Percentiles rank a stretch among this genome's conserved stretches.
These are phyloP conservation scores for Rickenella mellea DNA, from an alignment of 768 basidiomycete genomes.

Conservation along the genomic window DNA sequence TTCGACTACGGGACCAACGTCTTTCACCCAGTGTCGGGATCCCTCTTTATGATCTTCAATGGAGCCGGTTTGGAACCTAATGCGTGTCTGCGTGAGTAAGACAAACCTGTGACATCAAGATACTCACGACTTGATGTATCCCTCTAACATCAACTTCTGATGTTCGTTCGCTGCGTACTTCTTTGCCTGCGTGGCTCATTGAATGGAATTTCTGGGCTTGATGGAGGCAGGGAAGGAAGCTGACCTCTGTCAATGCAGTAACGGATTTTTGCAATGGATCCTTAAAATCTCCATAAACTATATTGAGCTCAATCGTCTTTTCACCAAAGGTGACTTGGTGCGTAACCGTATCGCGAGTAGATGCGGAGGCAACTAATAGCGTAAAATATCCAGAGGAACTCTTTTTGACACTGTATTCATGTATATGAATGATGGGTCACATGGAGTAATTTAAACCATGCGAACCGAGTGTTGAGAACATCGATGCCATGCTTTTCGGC, in stretches of 20 bases:
- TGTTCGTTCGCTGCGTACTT: slow-evolving; percentile 66
- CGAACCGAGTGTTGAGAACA: slow-evolving; percentile 73
- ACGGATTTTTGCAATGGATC: slow-evolving; percentile 43
- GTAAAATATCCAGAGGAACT: slow-evolving; percentile 51
- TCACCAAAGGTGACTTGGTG: slow-evolving; percentile 30
- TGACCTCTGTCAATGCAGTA: slow-evolving; percentile 50
- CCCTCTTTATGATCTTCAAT: slow-evolving; percentile 73
- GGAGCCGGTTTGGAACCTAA: slow-evolving; percentile 69
- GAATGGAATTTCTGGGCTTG: neutral
- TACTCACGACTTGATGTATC: slow-evolving; percentile 69
- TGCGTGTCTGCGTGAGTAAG: neutral
- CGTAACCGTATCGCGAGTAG: slow-evolving; percentile 32
- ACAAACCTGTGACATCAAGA: neutral
- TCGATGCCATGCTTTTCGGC: slow-evolving; percentile 72
- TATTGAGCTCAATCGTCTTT: slow-evolving; percentile 39
- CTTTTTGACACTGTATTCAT: slow-evolving; percentile 59
- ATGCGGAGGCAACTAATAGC: slow-evolving; percentile 66
- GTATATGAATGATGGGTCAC: too few relatives aligned
- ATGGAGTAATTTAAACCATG: too few relatives aligned
- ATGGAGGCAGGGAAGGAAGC: slow-evolving; percentile 1
- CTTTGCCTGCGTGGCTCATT: slow-evolving; percentile 49
- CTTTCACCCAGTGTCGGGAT: slow-evolving; percentile 77
- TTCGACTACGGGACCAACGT: slow-evolving; percentile 80
- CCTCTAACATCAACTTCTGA: slow-evolving; percentile 64
- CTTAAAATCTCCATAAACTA: slow-evolving; percentile 73